These are phyloP conservation scores for Alternaria rosae DNA, from an alignment of 2,329 filamentous ascomycete species.

Conservation along the genomic window DNA sequence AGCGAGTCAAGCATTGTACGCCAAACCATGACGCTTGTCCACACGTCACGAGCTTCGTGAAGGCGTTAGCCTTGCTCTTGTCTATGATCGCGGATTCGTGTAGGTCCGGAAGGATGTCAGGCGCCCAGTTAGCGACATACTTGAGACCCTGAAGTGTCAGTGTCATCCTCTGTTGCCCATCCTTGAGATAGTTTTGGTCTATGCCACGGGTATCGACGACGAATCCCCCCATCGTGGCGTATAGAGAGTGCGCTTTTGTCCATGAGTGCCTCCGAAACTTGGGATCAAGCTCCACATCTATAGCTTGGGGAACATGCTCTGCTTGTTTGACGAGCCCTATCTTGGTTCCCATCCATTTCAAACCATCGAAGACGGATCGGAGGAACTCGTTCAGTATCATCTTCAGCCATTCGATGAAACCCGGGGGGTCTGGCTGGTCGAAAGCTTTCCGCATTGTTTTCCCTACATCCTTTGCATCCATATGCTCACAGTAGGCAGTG, in stretches of 20 bases:
- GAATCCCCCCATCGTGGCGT: neutral
- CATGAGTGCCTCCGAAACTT: neutral
- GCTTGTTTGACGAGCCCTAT: neutral
- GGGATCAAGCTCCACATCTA: accelerated
- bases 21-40: neutral
- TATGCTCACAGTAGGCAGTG: neutral
- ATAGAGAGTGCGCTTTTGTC: neutral
- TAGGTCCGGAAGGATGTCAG: accelerated
- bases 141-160: accelerated
- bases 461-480: accelerated
- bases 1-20: neutral
- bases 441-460: neutral
- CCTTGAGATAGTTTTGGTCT: neutral
- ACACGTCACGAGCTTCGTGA: neutral
- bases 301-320: neutral
- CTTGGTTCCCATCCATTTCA: neutral
- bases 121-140: accelerated
- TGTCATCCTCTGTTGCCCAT: neutral
- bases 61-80: neutral
- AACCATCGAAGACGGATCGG: neutral
- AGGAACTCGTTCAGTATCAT: accelerated
- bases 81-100: neutral
- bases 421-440: neutral
- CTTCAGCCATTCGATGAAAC: neutral
- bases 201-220: neutral